These are phyloP conservation scores for Leccinum fallax DNA, from an alignment of 1,284 basidiomycete species.

Conservation along the genomic window DNA sequence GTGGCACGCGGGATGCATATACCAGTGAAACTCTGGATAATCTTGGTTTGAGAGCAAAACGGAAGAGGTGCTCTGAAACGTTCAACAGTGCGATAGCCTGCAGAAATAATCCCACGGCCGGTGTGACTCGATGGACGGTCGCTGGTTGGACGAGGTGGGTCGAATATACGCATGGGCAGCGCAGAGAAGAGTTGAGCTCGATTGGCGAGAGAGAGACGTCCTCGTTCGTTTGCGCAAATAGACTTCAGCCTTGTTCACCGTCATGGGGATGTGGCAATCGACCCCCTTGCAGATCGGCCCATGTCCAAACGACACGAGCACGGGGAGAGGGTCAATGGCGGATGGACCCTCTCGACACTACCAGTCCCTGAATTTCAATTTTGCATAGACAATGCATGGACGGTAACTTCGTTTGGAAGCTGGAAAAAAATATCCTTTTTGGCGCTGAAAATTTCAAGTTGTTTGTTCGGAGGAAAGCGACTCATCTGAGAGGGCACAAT, in stretches of 20 bases:
- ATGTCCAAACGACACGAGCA: not conserved
- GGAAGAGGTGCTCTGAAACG: no score
- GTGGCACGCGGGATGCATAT: not conserved
- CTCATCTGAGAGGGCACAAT: not conserved
- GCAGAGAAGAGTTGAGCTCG: no score
- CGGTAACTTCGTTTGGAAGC: not conserved
- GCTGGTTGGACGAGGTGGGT: no score
- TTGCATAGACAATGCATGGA: not conserved
- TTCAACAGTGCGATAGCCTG: no score
- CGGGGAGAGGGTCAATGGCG: constrained; percentile 28
- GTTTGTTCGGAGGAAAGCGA: not conserved
- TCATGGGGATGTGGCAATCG: constrained; percentile 70
- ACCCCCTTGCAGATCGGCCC: constrained; percentile 58
- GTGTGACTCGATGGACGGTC: no score
- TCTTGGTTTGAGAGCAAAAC: no score
- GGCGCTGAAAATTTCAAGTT: constrained; percentile 38
- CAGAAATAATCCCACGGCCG: no score
- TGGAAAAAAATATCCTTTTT: constrained; percentile 32
- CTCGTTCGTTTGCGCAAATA: not conserved
- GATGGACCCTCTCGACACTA: constrained; percentile 58
- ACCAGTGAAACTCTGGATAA: not conserved
- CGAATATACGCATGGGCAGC: no score
- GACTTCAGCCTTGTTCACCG: constrained; percentile 38
- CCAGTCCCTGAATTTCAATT: no score
- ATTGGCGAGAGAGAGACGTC: no score